phyloP scores from a whole-genome alignment of 2,329 filamentous ascomycete species.

The Alternaria angustiovoidea region DNA sequence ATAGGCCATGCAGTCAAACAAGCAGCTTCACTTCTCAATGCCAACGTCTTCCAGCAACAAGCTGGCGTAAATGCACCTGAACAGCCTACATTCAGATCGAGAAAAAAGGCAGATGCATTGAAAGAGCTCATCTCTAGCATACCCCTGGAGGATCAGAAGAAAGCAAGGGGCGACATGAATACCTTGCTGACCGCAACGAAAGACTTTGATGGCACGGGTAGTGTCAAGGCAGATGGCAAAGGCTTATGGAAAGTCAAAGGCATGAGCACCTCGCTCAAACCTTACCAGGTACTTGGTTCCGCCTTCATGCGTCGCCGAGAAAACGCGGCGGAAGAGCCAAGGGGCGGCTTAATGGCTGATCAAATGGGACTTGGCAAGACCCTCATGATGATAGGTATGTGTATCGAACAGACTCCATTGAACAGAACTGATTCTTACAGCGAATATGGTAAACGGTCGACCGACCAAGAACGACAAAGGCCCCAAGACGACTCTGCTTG shows the following conservation, averaged over 20 bases:
- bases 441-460: constrained; percentile 55
- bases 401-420: rapidly evolving
- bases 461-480: constrained; percentile 13
- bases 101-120: constrained; percentile 45
- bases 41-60: constrained; percentile 47
- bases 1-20: constrained; percentile 27
- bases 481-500: constrained; percentile 53
- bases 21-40: constrained; percentile 35
- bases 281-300: constrained; percentile 61
- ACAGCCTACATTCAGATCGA: constrained; percentile 34
- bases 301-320: constrained; percentile 66
- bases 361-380: constrained; percentile 56
- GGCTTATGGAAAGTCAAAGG: constrained; percentile 57
- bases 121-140: constrained; percentile 53
- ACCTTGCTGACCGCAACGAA: constrained; percentile 51
- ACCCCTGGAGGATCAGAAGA: constrained; percentile 46
- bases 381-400: constrained; percentile 48
- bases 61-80: constrained; percentile 30
- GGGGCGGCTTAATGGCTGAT: constrained; percentile 54
- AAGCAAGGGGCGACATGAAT: constrained; percentile 47
- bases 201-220: constrained; percentile 52
- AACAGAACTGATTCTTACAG: constrained; percentile 23
- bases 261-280: constrained; percentile 57
- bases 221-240: constrained; percentile 43
- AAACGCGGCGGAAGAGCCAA: constrained; percentile 44